These are phyloP conservation scores for Teratosphaeria zuluensis DNA, from an alignment of 2,329 filamentous ascomycete species.

Conservation along the genomic window DNA sequence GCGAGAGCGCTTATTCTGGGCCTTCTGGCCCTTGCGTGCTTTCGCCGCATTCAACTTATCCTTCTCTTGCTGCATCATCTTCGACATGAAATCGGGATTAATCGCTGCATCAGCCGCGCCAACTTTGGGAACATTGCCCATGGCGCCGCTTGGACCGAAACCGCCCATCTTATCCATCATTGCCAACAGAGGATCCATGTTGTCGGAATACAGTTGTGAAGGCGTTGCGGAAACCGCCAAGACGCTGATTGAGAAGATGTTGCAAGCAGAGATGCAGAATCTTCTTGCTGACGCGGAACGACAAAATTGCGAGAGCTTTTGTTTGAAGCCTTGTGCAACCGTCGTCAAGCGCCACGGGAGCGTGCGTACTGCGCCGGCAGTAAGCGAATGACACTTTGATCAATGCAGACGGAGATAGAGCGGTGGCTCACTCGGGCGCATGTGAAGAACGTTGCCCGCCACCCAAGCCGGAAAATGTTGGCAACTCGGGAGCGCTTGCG, in stretches of 20 bases:
- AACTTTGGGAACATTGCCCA: not conserved
- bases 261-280: not conserved
- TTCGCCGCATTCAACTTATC: not conserved
- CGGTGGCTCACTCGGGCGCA: not conserved
- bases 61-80: not conserved
- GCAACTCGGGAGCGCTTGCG: too few relatives aligned
- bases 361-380: not conserved
- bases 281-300: not conserved
- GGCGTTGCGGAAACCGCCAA: not conserved
- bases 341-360: not conserved
- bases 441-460: not conserved
- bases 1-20: not conserved
- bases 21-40: constrained; percentile 2
- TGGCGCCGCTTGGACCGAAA: not conserved
- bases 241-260: not conserved
- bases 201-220: not conserved
- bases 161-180: not conserved
- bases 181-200: not conserved
- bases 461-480: too few relatives aligned
- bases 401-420: not conserved
- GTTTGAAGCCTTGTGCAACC: not conserved
- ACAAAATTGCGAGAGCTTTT: not conserved
- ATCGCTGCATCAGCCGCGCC: not conserved
- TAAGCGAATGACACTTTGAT: not conserved
- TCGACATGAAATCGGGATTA: not conserved